Conservation (phyloP, 169 alveolate genomes). For the Plasmodium malariae region DNA sequence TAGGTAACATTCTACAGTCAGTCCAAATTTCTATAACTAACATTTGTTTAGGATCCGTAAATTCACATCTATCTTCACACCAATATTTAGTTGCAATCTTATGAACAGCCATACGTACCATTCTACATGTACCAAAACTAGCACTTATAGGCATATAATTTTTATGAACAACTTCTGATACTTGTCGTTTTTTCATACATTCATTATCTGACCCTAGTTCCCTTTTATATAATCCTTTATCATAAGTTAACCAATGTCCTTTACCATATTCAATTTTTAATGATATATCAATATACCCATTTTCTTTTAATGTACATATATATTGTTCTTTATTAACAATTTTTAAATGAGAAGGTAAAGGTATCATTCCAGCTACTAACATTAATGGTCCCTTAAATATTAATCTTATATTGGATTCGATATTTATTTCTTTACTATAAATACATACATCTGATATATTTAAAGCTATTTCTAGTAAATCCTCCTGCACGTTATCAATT, state of each 20-base stretch:
- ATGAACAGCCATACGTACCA: slow-evolving; percentile 91
- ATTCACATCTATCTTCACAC: slow-evolving; percentile 82
- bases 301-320: slow-evolving; percentile 84
- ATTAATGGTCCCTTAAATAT: slow-evolving; percentile 84
- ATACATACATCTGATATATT: slow-evolving; percentile 84
- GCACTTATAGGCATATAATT: slow-evolving; percentile 86
- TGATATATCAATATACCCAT: slow-evolving; percentile 85
- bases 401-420: slow-evolving; percentile 83
- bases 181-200: slow-evolving; percentile 83
- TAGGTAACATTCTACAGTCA: slow-evolving; percentile 80
- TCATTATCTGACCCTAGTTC: slow-evolving; percentile 87
- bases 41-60: slow-evolving; percentile 90
- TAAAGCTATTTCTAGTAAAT: slow-evolving; percentile 86
- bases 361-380: slow-evolving; percentile 87
- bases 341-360: slow-evolving; percentile 85
- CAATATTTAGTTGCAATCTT: slow-evolving; percentile 88
- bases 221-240: slow-evolving; percentile 83
- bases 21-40: slow-evolving; percentile 89
- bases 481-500: slow-evolving; percentile 83
- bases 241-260: slow-evolving; percentile 79
- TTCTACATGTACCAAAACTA: slow-evolving; percentile 88
- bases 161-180: slow-evolving; percentile 84
- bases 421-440: slow-evolving; percentile 10
- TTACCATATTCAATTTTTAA: slow-evolving; percentile 90
- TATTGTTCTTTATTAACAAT: slow-evolving; percentile 84